Percentiles rank a stretch among this genome's conserved stretches.
Evolutionary conservation across 306 rosid species (phyloP).

Genomic region (Hylodesmum podocarpum): DNA sequence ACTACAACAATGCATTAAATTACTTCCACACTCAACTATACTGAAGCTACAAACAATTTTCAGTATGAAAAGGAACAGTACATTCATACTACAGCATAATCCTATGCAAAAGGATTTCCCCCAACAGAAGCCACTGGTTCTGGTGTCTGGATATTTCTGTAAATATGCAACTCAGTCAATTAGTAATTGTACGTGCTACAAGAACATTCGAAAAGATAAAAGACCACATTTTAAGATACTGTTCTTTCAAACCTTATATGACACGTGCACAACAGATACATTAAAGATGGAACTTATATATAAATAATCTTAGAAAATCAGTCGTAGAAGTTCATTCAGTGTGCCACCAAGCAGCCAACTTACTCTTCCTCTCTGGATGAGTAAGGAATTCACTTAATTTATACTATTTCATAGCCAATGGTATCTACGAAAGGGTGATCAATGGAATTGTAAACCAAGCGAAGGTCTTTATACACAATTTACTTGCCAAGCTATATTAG

Average conservation of each 20-base stretch:
- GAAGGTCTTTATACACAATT: background rate
- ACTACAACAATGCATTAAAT: slow-evolving; percentile 22
- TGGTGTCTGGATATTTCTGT: slow-evolving; percentile 63
- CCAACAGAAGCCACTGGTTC: slow-evolving; percentile 71
- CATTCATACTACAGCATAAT: slow-evolving; percentile 16
- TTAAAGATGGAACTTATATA: background rate
- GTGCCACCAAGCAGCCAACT: slow-evolving; percentile 12
- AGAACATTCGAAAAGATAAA: background rate
- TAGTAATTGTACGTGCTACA: background rate
- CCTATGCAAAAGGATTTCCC: slow-evolving; percentile 92
- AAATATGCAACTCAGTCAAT: slow-evolving; percentile 29
- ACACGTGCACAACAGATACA: background rate
- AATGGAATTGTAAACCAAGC: background rate
- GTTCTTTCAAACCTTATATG: background rate
- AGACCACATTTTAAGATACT: background rate
- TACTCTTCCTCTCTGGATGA: background rate
- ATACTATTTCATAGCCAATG: background rate
- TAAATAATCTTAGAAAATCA: background rate
- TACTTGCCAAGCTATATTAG: too few relatives aligned
- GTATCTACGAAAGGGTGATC: background rate
- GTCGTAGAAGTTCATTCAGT: background rate
- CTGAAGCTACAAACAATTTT: slow-evolving; percentile 18
- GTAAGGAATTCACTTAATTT: background rate
- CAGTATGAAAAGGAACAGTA: slow-evolving; percentile 6
- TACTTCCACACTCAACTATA: slow-evolving; percentile 3